phyloP scores from a whole-genome alignment of 2,329 filamentous ascomycete genomes.

The Arachnomyces sp. region DNA sequence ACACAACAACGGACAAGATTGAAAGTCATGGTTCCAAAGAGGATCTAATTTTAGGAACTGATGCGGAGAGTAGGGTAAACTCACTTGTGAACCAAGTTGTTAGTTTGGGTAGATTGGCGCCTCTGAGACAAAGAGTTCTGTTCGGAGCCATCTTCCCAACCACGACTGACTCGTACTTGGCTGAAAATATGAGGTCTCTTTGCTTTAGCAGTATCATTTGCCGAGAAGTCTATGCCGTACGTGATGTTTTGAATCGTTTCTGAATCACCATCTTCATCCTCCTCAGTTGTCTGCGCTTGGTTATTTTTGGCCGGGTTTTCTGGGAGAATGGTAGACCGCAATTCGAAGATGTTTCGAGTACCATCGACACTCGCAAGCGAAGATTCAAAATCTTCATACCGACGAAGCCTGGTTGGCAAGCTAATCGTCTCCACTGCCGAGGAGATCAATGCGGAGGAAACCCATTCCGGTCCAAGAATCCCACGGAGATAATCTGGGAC shows the following conservation, averaged over 20 bases:
- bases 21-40: too few relatives aligned
- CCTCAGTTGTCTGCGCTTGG: background rate
- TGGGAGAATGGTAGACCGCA: slow-evolving; percentile 57
- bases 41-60: too few relatives aligned
- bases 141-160: slow-evolving; percentile 13
- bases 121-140: slow-evolving; percentile 20
- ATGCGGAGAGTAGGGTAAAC: background rate
- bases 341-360: slow-evolving; percentile 69
- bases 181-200: slow-evolving; percentile 27
- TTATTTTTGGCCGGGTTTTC: slow-evolving; percentile 9
- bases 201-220: slow-evolving; percentile 17
- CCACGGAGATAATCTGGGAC: slow-evolving; percentile 54
- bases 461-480: slow-evolving; percentile 64
- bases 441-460: slow-evolving; percentile 67
- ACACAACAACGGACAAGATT: background rate
- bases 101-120: slow-evolving; percentile 25
- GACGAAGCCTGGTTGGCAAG: slow-evolving; percentile 57
- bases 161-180: slow-evolving; percentile 28
- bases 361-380: slow-evolving; percentile 53
- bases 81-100: slow-evolving; percentile 29
- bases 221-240: slow-evolving; percentile 34
- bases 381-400: slow-evolving; percentile 29
- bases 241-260: background rate
- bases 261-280: slow-evolving; percentile 1
- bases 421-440: slow-evolving; percentile 72